Evolutionary conservation across 129 eudicot species (phyloP), one percentile per base, ranked within the genome.

Genomic region (Arctium lappa): DNA sequence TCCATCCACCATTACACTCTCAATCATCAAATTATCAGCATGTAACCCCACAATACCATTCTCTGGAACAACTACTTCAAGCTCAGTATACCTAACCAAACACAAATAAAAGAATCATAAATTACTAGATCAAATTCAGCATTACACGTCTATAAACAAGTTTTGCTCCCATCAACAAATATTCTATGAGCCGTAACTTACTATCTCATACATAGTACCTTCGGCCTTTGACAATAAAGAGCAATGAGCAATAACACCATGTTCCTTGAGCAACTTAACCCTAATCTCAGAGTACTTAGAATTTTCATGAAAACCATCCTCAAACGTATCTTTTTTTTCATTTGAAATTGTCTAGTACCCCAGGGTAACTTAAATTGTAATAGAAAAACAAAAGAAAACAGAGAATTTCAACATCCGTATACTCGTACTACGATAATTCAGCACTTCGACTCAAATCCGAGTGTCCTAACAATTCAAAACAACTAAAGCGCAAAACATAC

Each of bases 31-130:
- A 90, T 96, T 96, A 84, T 91, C 98, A 63, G 97, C 99, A 88
- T 92, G 97, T 86, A 96, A 88, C 18, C 99, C 99, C 72, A 96
- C 93, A 15, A 96, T 89, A 66, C 99, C 99, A 85, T 89, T 91
- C 12, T 90, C 98, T 5, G 98, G 97, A 42, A 91, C 92, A 71
- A 75, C 88, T 77, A 93, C 90, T 83, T 88, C 91, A 79, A 96
- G 89, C 87, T 96, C 99, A 18, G 98, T 96, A 84, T 89, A 96
- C 84, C 99, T 95, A 80, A 81, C 80, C 76, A 73, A 81, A 32
- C 65, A 56, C 36, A 82, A 80, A 79, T 63, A 75, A 37, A 66
- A 36, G 30, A 69, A 73, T 4, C 69, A 79, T 33, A 42, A 73
- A 46, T 27, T 40, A 44, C 71, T 15, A 66, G 48, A 78, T 32